Evolutionary conservation across 352 stramenopile genomes (phyloP), one percentile per base, ranked within the genome.

Genomic region (Globisporangium recalcitrans): DNA sequence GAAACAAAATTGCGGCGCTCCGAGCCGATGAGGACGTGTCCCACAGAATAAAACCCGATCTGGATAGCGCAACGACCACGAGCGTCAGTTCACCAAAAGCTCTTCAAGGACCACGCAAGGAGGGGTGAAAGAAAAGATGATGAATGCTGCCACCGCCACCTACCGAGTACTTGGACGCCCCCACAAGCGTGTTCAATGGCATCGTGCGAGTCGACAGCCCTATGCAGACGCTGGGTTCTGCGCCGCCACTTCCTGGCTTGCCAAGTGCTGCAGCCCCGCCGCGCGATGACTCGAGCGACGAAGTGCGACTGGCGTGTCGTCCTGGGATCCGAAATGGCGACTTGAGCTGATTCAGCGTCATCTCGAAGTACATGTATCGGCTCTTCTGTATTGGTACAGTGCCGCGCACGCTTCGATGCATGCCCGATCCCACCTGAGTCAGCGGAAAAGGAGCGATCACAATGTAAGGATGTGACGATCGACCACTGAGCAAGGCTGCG

Each of bases 361-460:
- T 93, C 69, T 95, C 86, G 60, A 93, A 95, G 69, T 95, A 95
- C 60, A 91, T 80, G 48, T 82, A 82, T n/a, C 80, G 78, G 63
- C 87, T 79, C 21, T 73, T 74, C 14, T 78, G 72, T 26, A 95
- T 70, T 7, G 82, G 67, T 14, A 90, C 78, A 9, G 70, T 86
- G 31, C 67, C 74, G 1, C 86, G 82, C 11, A 93, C 86, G 52
- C 82, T 93, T 24, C 86, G 80, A 60, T 95, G 89, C 81, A 95
- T 86, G 5, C 86, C 86, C 3, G 73, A 61, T 0, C 73, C 71
- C 16, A 77, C 67, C 74, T 83, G 31, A 8, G 48, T 49, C 21
- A 46, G 38, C 38, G 6, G 9, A n/a, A 55, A 10, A 48, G 21
- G 14, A 53, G 19, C 16, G 26, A 10, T 22, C 19, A 22, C 16